These are phyloP conservation scores for Parasarocladium wereldwijsianum DNA, from an alignment of 2,329 filamentous ascomycete species.

Conservation along the genomic window DNA sequence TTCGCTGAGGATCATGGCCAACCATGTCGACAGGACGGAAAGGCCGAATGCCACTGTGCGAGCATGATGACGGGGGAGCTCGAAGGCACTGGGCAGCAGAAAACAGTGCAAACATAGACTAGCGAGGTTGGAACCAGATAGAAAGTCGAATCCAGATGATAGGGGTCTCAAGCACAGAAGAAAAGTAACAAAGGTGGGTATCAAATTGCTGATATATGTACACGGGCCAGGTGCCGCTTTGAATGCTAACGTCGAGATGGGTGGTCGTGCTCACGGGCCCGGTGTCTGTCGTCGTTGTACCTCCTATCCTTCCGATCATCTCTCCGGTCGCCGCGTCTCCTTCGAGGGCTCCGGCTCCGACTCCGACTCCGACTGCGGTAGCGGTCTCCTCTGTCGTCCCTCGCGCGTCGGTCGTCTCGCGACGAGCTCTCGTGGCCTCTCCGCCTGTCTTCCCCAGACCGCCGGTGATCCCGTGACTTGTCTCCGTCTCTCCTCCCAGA, in stretches of 20 bases:
- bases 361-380: slow-evolving; percentile 9
- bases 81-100: too few relatives aligned
- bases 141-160: not conserved
- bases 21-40: too few relatives aligned
- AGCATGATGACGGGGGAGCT: too few relatives aligned
- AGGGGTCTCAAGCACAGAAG: not conserved
- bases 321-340: slow-evolving; percentile 10
- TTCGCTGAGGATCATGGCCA: too few relatives aligned
- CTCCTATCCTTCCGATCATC: slow-evolving; percentile 14
- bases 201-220: slow-evolving; percentile 3
- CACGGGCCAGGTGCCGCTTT: slow-evolving; percentile 5
- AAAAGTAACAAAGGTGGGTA: slow-evolving; percentile 2
- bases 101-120: too few relatives aligned
- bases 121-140: not conserved
- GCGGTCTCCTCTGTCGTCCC: not conserved
- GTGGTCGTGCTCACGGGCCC: slow-evolving; percentile 15
- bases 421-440: too few relatives aligned
- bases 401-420: too few relatives aligned
- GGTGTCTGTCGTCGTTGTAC: slow-evolving; percentile 14
- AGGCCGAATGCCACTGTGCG: too few relatives aligned
- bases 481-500: slow-evolving; percentile 25
- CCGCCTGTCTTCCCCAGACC: slow-evolving; percentile 8
- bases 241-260: slow-evolving; percentile 8
- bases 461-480: slow-evolving; percentile 16
- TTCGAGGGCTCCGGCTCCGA: slow-evolving; percentile 12